phyloP scores from a whole-genome alignment of 2,329 filamentous ascomycete species.

The Aspergillus amoenus region DNA sequence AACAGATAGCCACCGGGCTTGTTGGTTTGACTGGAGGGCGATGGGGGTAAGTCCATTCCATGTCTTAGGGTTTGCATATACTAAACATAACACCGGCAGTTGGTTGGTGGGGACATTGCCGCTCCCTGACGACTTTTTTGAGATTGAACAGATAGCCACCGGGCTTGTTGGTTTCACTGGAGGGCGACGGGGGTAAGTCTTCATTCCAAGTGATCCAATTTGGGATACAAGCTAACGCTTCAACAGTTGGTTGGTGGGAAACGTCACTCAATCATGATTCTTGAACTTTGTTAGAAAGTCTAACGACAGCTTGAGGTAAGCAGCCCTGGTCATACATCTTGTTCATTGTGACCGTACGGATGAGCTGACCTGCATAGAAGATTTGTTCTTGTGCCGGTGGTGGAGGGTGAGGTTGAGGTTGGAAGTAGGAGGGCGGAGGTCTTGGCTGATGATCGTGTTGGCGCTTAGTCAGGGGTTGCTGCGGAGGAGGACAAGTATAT shows the following conservation, averaged over 20 bases:
- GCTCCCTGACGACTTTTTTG: too few relatives aligned
- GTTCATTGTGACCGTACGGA: background rate
- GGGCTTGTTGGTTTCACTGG: background rate
- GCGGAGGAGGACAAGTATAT: background rate
- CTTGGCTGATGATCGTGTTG: background rate
- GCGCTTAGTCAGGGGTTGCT: background rate
- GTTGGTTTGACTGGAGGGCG: background rate
- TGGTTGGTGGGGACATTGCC: too few relatives aligned
- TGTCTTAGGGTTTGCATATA: too few relatives aligned
- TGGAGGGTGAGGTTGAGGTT: background rate
- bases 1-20: background rate
- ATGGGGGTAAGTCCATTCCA: background rate
- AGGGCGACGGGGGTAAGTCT: background rate
- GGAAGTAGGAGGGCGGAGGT: background rate
- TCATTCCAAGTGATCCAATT: background rate
- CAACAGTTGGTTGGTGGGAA: slow-evolving; percentile 5
- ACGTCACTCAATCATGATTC: background rate
- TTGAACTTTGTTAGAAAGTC: background rate
- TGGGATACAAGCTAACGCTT: background rate
- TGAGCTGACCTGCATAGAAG: background rate
- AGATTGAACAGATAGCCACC: background rate
- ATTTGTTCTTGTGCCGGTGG: background rate
- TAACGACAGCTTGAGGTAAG: background rate
- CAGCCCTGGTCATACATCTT: background rate
- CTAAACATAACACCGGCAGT: too few relatives aligned